Evolutionary conservation across 768 basidiomycete genomes (phyloP).

Genomic region (Russula emetica): DNA sequence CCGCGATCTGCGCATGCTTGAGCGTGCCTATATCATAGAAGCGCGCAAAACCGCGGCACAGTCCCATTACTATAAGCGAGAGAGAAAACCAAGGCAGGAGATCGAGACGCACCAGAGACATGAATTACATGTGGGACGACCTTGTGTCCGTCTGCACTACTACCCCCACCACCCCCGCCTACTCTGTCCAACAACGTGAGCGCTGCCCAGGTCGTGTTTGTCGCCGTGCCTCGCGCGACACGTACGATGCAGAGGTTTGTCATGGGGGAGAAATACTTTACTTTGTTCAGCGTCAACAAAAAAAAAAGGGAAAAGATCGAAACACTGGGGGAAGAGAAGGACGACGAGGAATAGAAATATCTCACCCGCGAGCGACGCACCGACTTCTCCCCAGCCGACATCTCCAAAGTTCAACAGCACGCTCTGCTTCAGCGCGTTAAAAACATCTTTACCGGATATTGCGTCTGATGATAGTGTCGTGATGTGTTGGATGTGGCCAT

Average conservation of each 20-base stretch:
- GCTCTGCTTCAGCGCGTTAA: conserved; percentile 63
- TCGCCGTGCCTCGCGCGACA: conserved; percentile 69
- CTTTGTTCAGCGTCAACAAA: conserved; percentile 38
- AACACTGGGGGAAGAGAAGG: no score
- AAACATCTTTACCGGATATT: conserved; percentile 69
- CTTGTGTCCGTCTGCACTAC: conserved; percentile 35
- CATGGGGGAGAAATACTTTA: conserved; percentile 83
- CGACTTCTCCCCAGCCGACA: conserved; percentile 80
- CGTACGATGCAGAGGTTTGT: conserved; percentile 84
- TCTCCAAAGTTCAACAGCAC: conserved; percentile 75
- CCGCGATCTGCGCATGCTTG: conserved; percentile 76
- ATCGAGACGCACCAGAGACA: conserved; percentile 59
- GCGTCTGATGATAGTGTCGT: conserved; percentile 41
- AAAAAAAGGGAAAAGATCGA: neutral
- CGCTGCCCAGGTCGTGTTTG: conserved; percentile 75
- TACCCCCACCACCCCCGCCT: conserved; percentile 38
- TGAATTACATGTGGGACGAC: conserved; percentile 76
- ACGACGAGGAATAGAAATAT: conserved; percentile 14
- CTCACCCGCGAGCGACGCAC: conserved; percentile 63
- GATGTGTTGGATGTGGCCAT: conserved; percentile 39
- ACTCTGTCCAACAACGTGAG: conserved; percentile 64
- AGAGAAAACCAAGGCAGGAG: neutral
- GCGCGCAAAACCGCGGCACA: neutral
- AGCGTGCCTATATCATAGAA: conserved; percentile 60
- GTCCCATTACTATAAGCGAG: neutral